Percentiles rank a stretch among this genome's conserved stretches.
phyloP scores from a whole-genome alignment of 768 basidiomycete genomes.

The Rhodotorula toruloides region DNA sequence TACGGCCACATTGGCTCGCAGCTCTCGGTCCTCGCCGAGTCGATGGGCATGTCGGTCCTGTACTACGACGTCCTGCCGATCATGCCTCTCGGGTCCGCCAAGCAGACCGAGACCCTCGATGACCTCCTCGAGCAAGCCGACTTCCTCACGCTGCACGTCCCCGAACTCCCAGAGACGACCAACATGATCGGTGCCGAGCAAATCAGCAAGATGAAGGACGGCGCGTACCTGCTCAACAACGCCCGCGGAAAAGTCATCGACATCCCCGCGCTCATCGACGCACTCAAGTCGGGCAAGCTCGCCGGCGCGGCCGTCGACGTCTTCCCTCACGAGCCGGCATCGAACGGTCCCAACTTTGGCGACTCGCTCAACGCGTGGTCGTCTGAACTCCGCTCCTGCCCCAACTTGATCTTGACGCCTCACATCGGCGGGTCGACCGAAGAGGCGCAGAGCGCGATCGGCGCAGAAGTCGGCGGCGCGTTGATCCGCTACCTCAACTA shows the following conservation, averaged over 20 bases:
- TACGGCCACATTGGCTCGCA: conserved; percentile 99
- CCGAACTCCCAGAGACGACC: conserved; percentile 90
- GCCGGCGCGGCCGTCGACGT: conserved; percentile 92
- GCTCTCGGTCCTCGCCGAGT: conserved; percentile 91
- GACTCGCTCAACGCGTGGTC: conserved; percentile 83
- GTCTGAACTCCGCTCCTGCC: conserved; percentile 63
- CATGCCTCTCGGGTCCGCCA: conserved; percentile 93
- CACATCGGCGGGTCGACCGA: conserved; percentile 99
- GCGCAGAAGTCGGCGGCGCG: conserved; percentile 82
- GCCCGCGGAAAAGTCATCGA: conserved; percentile 93
- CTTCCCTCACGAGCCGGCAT: conserved; percentile 84
- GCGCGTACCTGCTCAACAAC: conserved; percentile 95
- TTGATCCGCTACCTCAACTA: conserved; percentile 84
- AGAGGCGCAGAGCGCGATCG: conserved; percentile 96
- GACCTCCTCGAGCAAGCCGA: conserved; percentile 73
- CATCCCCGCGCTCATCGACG: conserved; percentile 77
- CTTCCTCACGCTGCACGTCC: conserved; percentile 93
- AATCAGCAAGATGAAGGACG: conserved; percentile 86
- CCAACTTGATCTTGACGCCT: conserved; percentile 93
- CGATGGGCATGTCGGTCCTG: conserved; percentile 89
- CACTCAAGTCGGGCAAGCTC: conserved; percentile 77
- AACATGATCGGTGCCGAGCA: conserved; percentile 79
- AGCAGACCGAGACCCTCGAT: conserved; percentile 74
- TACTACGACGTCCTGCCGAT: conserved; percentile 93
- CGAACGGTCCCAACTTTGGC: conserved; percentile 82